These are phyloP conservation scores for Encephalitozoon romaleae DNA, from an alignment of 371 early-diverging fungal species.

Conservation along the genomic window DNA sequence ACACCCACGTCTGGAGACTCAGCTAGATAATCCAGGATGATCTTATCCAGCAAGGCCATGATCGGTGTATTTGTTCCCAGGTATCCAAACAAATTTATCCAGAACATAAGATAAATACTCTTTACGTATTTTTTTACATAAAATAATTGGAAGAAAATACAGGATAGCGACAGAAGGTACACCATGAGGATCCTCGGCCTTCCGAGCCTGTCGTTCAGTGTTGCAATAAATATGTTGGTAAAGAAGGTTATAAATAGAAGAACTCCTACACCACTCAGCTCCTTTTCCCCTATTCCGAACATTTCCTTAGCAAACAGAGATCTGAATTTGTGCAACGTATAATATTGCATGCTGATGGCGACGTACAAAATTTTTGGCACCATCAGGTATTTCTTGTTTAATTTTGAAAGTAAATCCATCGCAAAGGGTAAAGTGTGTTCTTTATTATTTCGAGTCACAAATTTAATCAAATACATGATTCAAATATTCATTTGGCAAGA, in stretches of 20 bases:
- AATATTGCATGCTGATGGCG: conserved; percentile 56
- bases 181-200: conserved; percentile 52
- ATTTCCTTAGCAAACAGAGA: conserved; percentile 47
- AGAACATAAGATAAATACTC: conserved; percentile 15
- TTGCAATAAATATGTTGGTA: conserved; percentile 58
- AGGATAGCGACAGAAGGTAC: conserved; percentile 26
- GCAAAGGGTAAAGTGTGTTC: not conserved
- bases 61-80: conserved; percentile 37
- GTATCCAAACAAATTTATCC: conserved; percentile 51
- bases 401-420: conserved; percentile 33
- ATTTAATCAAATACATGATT: not conserved
- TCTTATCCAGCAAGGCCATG: conserved; percentile 56
- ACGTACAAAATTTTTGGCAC: conserved; percentile 59
- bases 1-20: conserved; percentile 41
- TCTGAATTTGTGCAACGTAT: conserved; percentile 58
- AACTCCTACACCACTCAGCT: conserved; percentile 32
- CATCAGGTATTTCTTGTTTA: conserved; percentile 54
- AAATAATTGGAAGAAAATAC: conserved; percentile 54
- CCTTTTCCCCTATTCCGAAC: conserved; percentile 31
- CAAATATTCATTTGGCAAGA: not conserved
- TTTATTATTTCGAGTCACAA: not conserved
- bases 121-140: conserved; percentile 24
- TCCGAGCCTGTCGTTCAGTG: conserved; percentile 54
- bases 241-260: conserved; percentile 57
- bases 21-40: conserved; percentile 55